phyloP scores from a whole-genome alignment of 805 yeast species.

The Groenewaldozyma tartarivorans region DNA sequence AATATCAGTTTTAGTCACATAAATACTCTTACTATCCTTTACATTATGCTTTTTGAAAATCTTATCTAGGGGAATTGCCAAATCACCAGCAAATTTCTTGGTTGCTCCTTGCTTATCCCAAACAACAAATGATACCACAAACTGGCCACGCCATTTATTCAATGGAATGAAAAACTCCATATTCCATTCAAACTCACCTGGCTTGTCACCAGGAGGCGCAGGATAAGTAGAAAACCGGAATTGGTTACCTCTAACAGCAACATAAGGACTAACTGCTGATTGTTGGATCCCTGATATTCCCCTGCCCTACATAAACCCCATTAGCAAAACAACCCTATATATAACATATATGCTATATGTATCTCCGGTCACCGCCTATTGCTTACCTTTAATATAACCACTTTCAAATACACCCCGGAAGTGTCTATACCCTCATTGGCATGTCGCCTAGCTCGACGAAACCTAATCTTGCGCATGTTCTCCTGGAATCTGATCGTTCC shows the following conservation, averaged over 20 bases:
- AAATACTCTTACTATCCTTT: not conserved
- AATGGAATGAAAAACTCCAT: constrained; percentile 48
- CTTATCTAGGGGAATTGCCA: constrained; percentile 4
- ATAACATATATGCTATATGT: not conserved
- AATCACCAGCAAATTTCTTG: constrained; percentile 17
- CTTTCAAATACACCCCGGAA: not conserved
- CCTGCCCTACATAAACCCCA: constrained; percentile 1
- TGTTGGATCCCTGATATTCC: not conserved
- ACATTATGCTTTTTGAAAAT: constrained; percentile 1
- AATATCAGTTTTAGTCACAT: constrained; percentile 2
- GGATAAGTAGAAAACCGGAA: constrained; percentile 37
- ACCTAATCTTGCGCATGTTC: too few species aligned
- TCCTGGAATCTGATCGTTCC: too few species aligned
- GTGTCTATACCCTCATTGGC: not conserved
- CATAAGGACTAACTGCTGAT: constrained; percentile 9
- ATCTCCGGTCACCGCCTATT: not conserved
- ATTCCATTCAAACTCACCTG: constrained; percentile 71
- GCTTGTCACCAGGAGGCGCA: constrained; percentile 56
- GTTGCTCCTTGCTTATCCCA: constrained; percentile 23
- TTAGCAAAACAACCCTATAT: not conserved
- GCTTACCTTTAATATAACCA: not conserved
- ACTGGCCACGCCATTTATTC: constrained; percentile 10
- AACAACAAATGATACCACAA: constrained; percentile 14
- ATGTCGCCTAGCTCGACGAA: not conserved
- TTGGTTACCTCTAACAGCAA: constrained; percentile 20